These are phyloP conservation scores for Apiospora malaysiana DNA, from an alignment of 2,329 filamentous ascomycete species.

Conservation along the genomic window DNA sequence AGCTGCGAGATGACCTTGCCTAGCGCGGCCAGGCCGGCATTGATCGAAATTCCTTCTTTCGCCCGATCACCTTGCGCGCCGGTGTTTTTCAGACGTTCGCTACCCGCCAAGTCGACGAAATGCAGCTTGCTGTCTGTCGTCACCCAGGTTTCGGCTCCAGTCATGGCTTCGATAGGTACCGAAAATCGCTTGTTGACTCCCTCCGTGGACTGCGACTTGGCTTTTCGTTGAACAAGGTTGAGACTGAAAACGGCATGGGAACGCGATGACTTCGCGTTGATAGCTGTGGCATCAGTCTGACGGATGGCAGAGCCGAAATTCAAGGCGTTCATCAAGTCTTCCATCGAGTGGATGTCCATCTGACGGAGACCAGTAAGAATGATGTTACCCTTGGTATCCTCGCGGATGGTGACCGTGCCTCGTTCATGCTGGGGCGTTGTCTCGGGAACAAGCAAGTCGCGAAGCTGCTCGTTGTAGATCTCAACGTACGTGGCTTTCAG, in stretches of 20 bases:
- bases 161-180: slow-evolving; percentile 81
- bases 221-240: slow-evolving; percentile 87
- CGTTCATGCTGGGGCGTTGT: slow-evolving; percentile 72
- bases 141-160: slow-evolving; percentile 70
- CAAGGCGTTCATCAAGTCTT: slow-evolving; percentile 86
- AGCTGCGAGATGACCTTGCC: slow-evolving; percentile 99
- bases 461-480: slow-evolving; percentile 96
- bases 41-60: slow-evolving; percentile 97
- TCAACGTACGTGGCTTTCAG: slow-evolving; percentile 94
- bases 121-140: slow-evolving; percentile 98
- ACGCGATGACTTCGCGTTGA: slow-evolving; percentile 96
- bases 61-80: slow-evolving; percentile 93
- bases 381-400: slow-evolving; percentile 94
- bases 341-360: slow-evolving; percentile 86
- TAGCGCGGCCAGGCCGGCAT: slow-evolving; percentile 89
- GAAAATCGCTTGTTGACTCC: slow-evolving; percentile 73
- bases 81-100: slow-evolving; percentile 96
- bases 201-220: slow-evolving; percentile 63
- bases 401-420: slow-evolving; percentile 83
- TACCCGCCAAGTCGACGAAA: slow-evolving; percentile 96
- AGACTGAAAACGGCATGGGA: slow-evolving; percentile 97
- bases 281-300: slow-evolving; percentile 95
- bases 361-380: slow-evolving; percentile 89
- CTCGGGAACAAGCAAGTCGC: slow-evolving; percentile 87
- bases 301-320: slow-evolving; percentile 94